Conservation (phyloP, 2,329 filamentous ascomycete species). For the Apiospora koreana region DNA sequence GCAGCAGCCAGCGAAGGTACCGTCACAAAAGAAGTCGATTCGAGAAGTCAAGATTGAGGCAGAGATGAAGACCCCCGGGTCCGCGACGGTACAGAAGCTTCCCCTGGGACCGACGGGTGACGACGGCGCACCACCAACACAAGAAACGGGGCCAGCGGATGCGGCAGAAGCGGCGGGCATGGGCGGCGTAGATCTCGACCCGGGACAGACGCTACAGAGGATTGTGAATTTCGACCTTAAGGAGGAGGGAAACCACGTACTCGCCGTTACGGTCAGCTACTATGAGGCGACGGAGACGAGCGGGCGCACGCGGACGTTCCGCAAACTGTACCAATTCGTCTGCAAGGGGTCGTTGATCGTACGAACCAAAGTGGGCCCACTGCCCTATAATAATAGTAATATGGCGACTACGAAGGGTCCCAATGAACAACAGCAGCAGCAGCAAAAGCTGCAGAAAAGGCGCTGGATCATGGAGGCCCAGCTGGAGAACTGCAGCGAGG, state of each 20-base stretch:
- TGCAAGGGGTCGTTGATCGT: slow-evolving; percentile 90
- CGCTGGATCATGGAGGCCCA: slow-evolving; percentile 72
- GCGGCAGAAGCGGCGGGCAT: slow-evolving; percentile 15
- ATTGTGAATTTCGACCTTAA: slow-evolving; percentile 86
- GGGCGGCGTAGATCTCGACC: slow-evolving; percentile 51
- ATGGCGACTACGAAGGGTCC: slow-evolving; percentile 21
- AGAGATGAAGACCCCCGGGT: slow-evolving; percentile 90
- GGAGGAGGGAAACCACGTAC: slow-evolving; percentile 90
- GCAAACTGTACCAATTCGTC: slow-evolving; percentile 96
- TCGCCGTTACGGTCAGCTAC: slow-evolving; percentile 92
- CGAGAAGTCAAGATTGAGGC: slow-evolving; percentile 81
- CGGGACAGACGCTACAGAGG: slow-evolving; percentile 73
- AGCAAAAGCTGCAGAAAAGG: slow-evolving; percentile 22
- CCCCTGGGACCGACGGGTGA: slow-evolving; percentile 49
- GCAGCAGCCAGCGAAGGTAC: slow-evolving; percentile 9
- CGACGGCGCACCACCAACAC: neutral
- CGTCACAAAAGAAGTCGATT: slow-evolving; percentile 45
- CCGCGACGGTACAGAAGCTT: slow-evolving; percentile 61
- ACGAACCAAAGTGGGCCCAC: slow-evolving; percentile 78
- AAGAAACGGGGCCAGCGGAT: slow-evolving; percentile 6
- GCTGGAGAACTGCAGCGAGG: slow-evolving; percentile 90
- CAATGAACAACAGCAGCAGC: neutral
- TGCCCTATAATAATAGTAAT: slow-evolving; percentile 41
- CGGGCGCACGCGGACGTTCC: slow-evolving; percentile 78
- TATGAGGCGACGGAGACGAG: slow-evolving; percentile 78